phyloP scores from a whole-genome alignment of 805 yeast genomes.

The Cyberlindnera mississippiensis region DNA sequence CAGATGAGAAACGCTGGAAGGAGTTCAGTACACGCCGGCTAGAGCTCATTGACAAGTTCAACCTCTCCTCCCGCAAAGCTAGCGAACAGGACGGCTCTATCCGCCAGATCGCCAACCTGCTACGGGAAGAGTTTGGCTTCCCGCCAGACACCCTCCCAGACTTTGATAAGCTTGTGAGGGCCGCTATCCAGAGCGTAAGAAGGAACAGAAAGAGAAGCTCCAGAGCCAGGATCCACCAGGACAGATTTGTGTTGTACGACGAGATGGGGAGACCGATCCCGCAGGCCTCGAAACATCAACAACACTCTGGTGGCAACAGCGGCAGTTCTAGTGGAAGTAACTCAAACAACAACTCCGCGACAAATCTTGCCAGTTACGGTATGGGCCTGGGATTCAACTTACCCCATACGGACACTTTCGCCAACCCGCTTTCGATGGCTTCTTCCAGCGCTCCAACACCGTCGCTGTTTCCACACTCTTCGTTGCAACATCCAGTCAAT shows the following conservation, averaged over 20 bases:
- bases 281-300: slow-evolving; percentile 7
- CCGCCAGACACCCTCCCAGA: slow-evolving; percentile 56
- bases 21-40: slow-evolving; percentile 85
- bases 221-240: slow-evolving; percentile 21
- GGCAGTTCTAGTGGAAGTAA: slow-evolving; percentile 5
- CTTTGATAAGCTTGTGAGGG: slow-evolving; percentile 85
- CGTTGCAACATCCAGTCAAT: too few relatives aligned
- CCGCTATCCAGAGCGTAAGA: slow-evolving; percentile 91
- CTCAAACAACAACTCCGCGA: slow-evolving; percentile 10
- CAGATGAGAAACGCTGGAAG: slow-evolving; percentile 84
- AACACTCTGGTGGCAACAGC: slow-evolving; percentile 3
- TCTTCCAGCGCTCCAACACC: slow-evolving; percentile 2
- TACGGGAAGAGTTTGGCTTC: slow-evolving; percentile 76
- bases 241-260: slow-evolving; percentile 21
- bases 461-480: slow-evolving; percentile 7
- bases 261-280: slow-evolving; percentile 12
- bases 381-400: slow-evolving; percentile 6
- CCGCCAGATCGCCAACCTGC: slow-evolving; percentile 66
- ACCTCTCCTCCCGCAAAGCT: slow-evolving; percentile 66
- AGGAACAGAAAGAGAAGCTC: slow-evolving; percentile 73
- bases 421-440: slow-evolving; percentile 8
- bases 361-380: slow-evolving; percentile 6
- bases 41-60: slow-evolving; percentile 77
- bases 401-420: neutral
- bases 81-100: slow-evolving; percentile 89